Conservation (phyloP, 2,329 filamentous ascomycete species). For the Zasmidium citrigriseum region DNA sequence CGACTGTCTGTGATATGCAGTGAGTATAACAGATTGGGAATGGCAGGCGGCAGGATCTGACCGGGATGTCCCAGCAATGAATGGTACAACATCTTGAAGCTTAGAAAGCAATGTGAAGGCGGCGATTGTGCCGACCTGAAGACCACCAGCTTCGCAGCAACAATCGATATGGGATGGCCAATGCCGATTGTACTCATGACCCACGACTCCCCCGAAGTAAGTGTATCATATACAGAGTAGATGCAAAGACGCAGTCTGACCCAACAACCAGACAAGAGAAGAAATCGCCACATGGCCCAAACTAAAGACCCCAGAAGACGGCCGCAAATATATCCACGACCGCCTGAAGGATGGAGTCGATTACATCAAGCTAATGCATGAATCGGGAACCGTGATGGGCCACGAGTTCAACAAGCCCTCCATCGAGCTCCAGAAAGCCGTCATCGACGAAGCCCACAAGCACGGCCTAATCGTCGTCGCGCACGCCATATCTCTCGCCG, state of each 20-base stretch:
- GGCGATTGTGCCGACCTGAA: constrained; percentile 51
- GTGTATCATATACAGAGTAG: background rate
- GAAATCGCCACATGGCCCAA: constrained; percentile 52
- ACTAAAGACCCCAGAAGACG: constrained; percentile 43
- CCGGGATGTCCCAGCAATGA: too few species aligned
- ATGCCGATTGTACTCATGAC: constrained; percentile 44
- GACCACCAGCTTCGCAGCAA: constrained; percentile 50
- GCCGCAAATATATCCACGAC: constrained; percentile 44
- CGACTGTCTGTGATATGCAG: constrained; percentile 50
- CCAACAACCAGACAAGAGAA: constrained; percentile 35
- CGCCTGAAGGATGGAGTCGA: constrained; percentile 45
- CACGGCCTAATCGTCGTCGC: constrained; percentile 42
- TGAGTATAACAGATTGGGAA: too few species aligned
- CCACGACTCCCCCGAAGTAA: constrained; percentile 35
- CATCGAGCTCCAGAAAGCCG: constrained; percentile 46
- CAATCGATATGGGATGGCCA: constrained; percentile 56
- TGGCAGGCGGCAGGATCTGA: too few species aligned
- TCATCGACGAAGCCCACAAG: constrained; percentile 44
- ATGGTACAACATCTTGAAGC: constrained; percentile 34
- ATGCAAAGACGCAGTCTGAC: background rate
- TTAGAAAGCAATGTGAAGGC: constrained; percentile 33
- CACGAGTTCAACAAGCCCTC: constrained; percentile 41
- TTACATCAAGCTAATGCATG: constrained; percentile 57
- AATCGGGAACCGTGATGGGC: constrained; percentile 46
- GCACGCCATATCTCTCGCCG: constrained; percentile 41